Evolutionary conservation across 345 rosid species (phyloP).

Genomic region (Sisymbrium irio): DNA sequence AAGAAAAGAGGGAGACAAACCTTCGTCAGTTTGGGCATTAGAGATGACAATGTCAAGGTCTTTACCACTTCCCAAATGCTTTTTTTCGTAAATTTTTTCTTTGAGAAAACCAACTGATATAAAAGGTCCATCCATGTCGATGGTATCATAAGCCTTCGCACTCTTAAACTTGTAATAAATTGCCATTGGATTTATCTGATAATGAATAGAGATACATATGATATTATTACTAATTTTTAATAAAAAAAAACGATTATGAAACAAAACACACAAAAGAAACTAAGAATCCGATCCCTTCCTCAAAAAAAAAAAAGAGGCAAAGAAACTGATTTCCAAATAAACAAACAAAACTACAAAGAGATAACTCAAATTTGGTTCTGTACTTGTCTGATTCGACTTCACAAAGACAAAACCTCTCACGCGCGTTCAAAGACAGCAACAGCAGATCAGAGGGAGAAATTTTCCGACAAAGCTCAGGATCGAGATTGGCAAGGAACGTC

Average conservation of each 20-base stretch:
- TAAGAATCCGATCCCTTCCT: neutral
- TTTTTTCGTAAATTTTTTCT: conserved; percentile 96
- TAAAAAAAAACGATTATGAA: neutral
- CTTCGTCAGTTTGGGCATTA: conserved; percentile 98
- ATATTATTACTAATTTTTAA: conserved; percentile 7
- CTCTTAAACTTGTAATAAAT: conserved; percentile 99
- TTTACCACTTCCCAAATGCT: conserved; percentile 98
- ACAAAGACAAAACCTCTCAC: conserved; percentile 10
- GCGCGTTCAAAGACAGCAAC: neutral
- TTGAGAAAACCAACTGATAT: conserved; percentile 92
- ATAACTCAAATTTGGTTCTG: conserved; percentile 18
- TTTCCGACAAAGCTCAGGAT: neutral
- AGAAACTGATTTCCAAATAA: conserved; percentile 1
- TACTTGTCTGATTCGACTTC: conserved; percentile 30
- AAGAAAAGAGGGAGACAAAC: conserved; percentile 55
- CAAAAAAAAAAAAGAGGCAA: neutral
- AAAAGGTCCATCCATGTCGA: conserved; percentile 92
- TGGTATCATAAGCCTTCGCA: conserved; percentile 93
- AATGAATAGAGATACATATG: conserved; percentile 15
- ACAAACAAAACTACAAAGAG: neutral
- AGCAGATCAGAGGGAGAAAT: neutral
- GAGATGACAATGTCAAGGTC: conserved; percentile 98
- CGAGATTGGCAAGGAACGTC: neutral
- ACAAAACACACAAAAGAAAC: conserved; percentile 18
- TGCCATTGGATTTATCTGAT: conserved; percentile 62